phyloP scores from a whole-genome alignment of 495 filamentous ascomycete genomes.

The Xylaria telfairii region DNA sequence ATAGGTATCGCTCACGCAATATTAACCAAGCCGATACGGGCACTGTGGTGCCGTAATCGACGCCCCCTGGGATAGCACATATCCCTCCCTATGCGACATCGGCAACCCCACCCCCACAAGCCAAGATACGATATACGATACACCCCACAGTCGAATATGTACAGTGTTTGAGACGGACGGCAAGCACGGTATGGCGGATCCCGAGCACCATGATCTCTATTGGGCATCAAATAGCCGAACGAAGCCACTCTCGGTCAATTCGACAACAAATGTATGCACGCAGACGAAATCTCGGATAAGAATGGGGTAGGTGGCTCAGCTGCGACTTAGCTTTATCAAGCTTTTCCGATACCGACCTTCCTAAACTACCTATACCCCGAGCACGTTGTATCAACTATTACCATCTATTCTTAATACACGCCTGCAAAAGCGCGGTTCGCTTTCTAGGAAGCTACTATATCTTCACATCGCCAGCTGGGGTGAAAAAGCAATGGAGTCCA shows the following conservation, averaged over 20 bases:
- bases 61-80: not conserved
- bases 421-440: not conserved
- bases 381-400: not conserved
- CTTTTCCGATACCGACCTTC: not conserved
- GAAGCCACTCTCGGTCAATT: not conserved
- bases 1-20: not conserved
- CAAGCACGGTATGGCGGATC: not conserved
- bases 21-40: no score
- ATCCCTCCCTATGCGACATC: conserved; percentile 13
- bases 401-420: not conserved
- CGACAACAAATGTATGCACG: not conserved
- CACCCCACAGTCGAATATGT: not conserved
- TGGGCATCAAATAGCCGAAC: not conserved
- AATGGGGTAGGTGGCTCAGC: not conserved
- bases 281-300: not conserved
- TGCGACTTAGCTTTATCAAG: not conserved
- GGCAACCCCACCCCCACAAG: not conserved
- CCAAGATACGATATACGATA: not conserved
- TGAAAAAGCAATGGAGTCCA: no score
- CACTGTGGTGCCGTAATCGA: no score
- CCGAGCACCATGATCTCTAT: not conserved
- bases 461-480: not conserved
- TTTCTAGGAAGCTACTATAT: no score
- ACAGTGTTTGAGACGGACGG: not conserved
- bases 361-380: not conserved